Conservation (phyloP, 768 basidiomycete genomes). For the Amanita pseudoporphyria region DNA sequence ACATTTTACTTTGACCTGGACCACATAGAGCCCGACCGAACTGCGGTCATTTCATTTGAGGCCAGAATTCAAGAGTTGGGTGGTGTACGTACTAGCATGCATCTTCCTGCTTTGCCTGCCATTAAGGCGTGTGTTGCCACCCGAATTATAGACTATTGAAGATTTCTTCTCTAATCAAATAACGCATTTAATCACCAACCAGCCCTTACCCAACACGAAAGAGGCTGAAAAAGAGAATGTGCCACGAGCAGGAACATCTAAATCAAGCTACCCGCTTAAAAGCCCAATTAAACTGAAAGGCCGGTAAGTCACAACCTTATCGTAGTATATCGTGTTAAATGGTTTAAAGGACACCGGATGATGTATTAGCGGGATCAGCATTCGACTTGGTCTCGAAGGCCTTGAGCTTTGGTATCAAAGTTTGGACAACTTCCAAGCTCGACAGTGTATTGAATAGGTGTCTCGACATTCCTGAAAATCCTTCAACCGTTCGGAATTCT, state of each 20-base stretch:
- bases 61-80: conserved; percentile 57
- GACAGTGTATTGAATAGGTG: conserved; percentile 67
- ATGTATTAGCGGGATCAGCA: conserved; percentile 14
- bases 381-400: conserved; percentile 58
- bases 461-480: conserved; percentile 23
- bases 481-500: conserved; percentile 18
- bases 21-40: conserved; percentile 31
- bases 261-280: conserved; percentile 27
- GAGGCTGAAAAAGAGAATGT: conserved; percentile 59
- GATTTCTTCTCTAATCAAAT: conserved; percentile 82
- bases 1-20: conserved; percentile 77
- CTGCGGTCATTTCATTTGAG: conserved; percentile 34
- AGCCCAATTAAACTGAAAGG: conserved; percentile 59
- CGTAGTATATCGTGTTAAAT: neutral
- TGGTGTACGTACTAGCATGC: conserved; percentile 47
- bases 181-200: conserved; percentile 81
- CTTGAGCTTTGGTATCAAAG: conserved; percentile 64
- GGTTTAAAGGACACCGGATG: conserved; percentile 17
- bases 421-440: conserved; percentile 73
- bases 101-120: conserved; percentile 1
- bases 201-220: conserved; percentile 25
- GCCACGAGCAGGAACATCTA: conserved; percentile 21
- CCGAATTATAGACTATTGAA: conserved; percentile 55
- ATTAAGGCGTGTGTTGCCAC: neutral
- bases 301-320: conserved; percentile 31